Percentiles rank a stretch among this genome's conserved stretches.
Evolutionary conservation across 176 grass and related monocot genomes (phyloP).

Genomic region (Carex pumila): DNA sequence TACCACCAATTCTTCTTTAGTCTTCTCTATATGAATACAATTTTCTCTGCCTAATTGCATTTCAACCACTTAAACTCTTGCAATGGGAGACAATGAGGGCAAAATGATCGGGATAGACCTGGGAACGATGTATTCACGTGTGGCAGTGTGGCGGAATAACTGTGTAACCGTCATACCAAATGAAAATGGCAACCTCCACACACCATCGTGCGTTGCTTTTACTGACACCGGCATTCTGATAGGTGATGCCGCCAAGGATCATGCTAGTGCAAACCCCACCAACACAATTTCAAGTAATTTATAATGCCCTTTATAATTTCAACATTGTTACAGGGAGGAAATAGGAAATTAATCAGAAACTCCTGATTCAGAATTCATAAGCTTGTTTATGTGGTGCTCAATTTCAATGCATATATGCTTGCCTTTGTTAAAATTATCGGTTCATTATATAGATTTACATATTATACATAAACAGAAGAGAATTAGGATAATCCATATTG

Average conservation of each 20-base stretch:
- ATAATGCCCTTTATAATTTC: background rate
- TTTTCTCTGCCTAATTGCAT: background rate
- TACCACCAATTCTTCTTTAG: background rate
- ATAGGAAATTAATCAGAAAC: background rate
- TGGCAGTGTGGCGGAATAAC: background rate
- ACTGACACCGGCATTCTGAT: background rate
- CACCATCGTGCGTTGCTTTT: slow-evolving; percentile 6
- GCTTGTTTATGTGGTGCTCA: background rate
- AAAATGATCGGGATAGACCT: background rate
- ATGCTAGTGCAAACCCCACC: background rate
- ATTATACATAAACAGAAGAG: background rate
- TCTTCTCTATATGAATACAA: background rate
- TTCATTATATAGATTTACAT: background rate
- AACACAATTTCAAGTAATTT: slow-evolving; percentile 4
- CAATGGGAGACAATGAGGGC: background rate
- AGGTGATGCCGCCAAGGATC: slow-evolving; percentile 5
- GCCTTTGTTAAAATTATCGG: background rate
- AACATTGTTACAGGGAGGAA: background rate
- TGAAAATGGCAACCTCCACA: background rate
- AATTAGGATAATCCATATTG: background rate
- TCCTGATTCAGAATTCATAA: background rate
- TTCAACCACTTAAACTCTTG: background rate
- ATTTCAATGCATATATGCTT: background rate
- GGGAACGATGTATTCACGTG: background rate
- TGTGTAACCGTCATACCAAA: background rate